phyloP scores from a whole-genome alignment of 768 basidiomycete species.

The Tricholoma terreum region DNA sequence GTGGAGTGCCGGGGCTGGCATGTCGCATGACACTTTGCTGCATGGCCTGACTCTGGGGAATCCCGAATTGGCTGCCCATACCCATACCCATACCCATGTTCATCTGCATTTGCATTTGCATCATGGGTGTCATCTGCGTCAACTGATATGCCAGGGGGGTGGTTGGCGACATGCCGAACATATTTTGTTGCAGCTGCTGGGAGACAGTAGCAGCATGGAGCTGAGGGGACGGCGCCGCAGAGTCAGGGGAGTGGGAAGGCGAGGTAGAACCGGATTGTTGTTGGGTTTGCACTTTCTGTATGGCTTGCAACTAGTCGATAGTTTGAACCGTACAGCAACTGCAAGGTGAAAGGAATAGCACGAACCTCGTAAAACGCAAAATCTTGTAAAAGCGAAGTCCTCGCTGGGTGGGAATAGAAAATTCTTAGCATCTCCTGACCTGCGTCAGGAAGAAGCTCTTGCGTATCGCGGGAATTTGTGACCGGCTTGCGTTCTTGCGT shows the following conservation, averaged over 20 bases:
- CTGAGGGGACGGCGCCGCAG: slow-evolving; percentile 40
- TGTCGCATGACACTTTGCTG: slow-evolving; percentile 85
- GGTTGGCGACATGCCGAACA: slow-evolving; percentile 44
- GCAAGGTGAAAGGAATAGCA: background rate
- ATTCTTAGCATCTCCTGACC: slow-evolving; percentile 97
- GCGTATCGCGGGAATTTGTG: slow-evolving; percentile 96
- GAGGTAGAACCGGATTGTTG: slow-evolving; percentile 29
- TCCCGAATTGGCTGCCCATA: slow-evolving; percentile 49
- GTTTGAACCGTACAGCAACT: background rate
- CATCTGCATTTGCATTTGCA: slow-evolving; percentile 56
- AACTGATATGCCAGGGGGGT: slow-evolving; percentile 56
- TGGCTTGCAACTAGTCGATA: slow-evolving; percentile 65
- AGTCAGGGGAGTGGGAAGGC: slow-evolving; percentile 34
- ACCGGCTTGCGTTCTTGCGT: slow-evolving; percentile 98
- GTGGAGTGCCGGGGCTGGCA: slow-evolving; percentile 37
- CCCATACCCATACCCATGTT: slow-evolving; percentile 49
- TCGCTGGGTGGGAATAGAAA: slow-evolving; percentile 88
- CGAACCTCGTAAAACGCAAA: slow-evolving; percentile 88
- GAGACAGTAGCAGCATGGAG: slow-evolving; percentile 28
- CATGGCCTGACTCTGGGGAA: slow-evolving; percentile 68
- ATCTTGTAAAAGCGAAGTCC: slow-evolving; percentile 91
- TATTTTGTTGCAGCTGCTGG: slow-evolving; percentile 40
- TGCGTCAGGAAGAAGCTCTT: slow-evolving; percentile 93
- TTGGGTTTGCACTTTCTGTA: slow-evolving; percentile 65
- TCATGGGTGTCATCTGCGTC: slow-evolving; percentile 59